Base-by-base conservation (phyloP, 208 protist species). In the Trypanosoma melophagium region DNA sequence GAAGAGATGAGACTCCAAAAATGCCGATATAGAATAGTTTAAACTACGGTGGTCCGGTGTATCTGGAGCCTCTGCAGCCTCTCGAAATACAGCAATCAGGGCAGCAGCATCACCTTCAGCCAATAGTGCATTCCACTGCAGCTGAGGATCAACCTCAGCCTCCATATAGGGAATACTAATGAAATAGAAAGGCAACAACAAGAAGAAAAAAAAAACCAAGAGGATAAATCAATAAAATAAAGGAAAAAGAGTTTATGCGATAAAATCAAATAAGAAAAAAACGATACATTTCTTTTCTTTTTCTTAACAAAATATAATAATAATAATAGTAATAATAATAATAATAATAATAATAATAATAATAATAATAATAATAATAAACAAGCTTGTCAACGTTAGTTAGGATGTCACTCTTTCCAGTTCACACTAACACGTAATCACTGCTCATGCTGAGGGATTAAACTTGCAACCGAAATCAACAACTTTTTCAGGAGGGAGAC, bases 401-500 rank as follows among this genome's bases (percentile, higher is more conserved):
- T 4, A 7, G 19, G 19, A 51, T 21, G 19, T 51, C 25, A 16
- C 14, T 28, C 7, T 56, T 28, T 25, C 25, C 52, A 31, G 14
- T 56, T 25, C 7, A 13, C 22, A 16, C 12, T n/a, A 31, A n/a
- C 12, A 24, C 19, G 14, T 24, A 28, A 56, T 31, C 28, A 35
- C 28, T 35, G 16, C 8, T 41, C 51, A 50, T 19, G 5, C 31
- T 50, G 17, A 45, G 8, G 28, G 55, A 28, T 53, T 57, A 45
- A 47, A 52, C 42, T 60, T 75, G n/a, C 54, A 75, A 53, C 41
- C 68, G 53, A 63, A 75, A 59, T 75, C 62, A 24, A 75, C 47
- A 56, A 75, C 40, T 50, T 54, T 75, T 51, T 75, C 69, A 7
- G 60, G n/a, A 42, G 60, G 25, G 52, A 69, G 31, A 51, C 69